Conservation (phyloP, 73 alveolate genomes). For the Paramecium primaurelia region DNA sequence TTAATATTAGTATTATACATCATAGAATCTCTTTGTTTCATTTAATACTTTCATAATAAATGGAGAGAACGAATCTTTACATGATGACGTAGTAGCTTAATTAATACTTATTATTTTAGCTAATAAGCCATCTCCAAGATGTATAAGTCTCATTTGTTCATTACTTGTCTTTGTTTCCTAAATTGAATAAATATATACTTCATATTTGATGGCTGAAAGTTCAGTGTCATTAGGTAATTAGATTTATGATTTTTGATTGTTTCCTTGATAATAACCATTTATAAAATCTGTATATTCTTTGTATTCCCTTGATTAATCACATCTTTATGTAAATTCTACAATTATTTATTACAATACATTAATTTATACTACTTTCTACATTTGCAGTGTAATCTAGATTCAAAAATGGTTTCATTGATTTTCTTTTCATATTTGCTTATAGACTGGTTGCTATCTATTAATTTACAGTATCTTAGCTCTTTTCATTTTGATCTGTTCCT, state of each 20-base stretch:
- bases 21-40: background rate
- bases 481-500: background rate
- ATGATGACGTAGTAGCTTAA: background rate
- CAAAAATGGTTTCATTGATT: background rate
- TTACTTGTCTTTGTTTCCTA: background rate
- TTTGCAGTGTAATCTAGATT: background rate
- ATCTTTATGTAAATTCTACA: background rate
- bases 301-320: background rate
- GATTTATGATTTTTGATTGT: background rate
- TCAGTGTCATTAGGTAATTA: background rate
- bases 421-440: background rate
- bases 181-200: background rate
- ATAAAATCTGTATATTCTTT: background rate
- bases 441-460: background rate
- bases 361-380: background rate
- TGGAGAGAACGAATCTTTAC: background rate
- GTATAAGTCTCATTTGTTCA: background rate
- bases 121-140: background rate
- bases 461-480: background rate
- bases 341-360: background rate
- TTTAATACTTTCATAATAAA: background rate
- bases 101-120: background rate
- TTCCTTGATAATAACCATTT: background rate
- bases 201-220: background rate
- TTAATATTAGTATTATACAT: background rate